phyloP scores from a whole-genome alignment of 2,329 filamentous ascomycete genomes.

The Penicillium concentricum region DNA sequence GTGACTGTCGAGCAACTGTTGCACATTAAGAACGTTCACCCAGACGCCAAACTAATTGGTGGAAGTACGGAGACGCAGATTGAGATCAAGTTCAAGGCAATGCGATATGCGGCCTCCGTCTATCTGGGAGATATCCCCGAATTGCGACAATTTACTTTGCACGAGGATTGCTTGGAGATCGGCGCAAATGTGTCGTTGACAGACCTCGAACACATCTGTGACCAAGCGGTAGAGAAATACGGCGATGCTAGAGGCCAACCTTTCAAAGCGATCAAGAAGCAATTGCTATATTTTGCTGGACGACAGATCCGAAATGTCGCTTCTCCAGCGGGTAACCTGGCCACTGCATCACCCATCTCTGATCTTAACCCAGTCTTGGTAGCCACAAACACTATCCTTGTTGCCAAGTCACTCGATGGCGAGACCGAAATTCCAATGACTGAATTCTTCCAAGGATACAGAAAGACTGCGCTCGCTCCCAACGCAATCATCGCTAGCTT shows the following conservation, averaged over 20 bases:
- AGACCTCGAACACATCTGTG: slow-evolving; percentile 81
- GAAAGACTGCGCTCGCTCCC: slow-evolving; percentile 74
- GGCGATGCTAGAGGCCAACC: slow-evolving; percentile 70
- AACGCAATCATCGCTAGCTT: slow-evolving; percentile 85
- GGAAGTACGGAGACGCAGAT: slow-evolving; percentile 98
- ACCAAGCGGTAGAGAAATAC: slow-evolving; percentile 76
- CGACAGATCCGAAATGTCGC: slow-evolving; percentile 97
- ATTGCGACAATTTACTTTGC: slow-evolving; percentile 75
- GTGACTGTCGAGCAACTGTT: slow-evolving; percentile 82
- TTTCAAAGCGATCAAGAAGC: slow-evolving; percentile 88
- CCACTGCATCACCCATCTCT: slow-evolving; percentile 92
- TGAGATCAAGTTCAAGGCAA: slow-evolving; percentile 95
- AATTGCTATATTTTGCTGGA: slow-evolving; percentile 91
- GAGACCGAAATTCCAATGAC: slow-evolving; percentile 87
- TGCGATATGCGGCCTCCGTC: slow-evolving; percentile 85
- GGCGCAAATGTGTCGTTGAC: slow-evolving; percentile 92
- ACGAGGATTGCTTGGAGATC: slow-evolving; percentile 80
- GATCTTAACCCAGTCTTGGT: slow-evolving; percentile 94
- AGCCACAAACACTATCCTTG: slow-evolving; percentile 75
- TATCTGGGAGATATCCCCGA: slow-evolving; percentile 93
- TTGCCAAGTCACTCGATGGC: slow-evolving; percentile 72
- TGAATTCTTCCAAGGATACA: slow-evolving; percentile 88
- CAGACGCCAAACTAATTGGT: slow-evolving; percentile 88
- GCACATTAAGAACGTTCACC: slow-evolving; percentile 83
- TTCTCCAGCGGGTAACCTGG: slow-evolving; percentile 90